A percentile compares a stretch with the other conserved stretches of the same genome.
Conservation (phyloP, 176 grass and related monocot species). For the Areca catechu region DNA sequence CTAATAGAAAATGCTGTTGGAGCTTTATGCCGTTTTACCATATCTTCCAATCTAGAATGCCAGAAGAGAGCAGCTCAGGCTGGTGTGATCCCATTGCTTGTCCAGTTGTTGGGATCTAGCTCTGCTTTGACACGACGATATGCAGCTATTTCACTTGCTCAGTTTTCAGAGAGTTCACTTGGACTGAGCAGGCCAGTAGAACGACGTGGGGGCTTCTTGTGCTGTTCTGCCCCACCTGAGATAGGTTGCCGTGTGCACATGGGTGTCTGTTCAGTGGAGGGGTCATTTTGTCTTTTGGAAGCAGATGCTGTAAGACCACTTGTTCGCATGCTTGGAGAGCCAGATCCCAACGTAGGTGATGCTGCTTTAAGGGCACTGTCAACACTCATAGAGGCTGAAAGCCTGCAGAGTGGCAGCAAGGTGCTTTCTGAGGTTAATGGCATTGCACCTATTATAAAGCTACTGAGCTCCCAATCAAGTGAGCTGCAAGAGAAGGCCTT, state of each 20-base stretch:
- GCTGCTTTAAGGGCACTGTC: conserved; percentile 3
- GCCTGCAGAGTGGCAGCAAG: not conserved
- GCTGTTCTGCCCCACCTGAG: conserved; percentile 5
- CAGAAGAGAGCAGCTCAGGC: not conserved
- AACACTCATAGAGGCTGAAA: not conserved
- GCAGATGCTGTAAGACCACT: conserved; percentile 3
- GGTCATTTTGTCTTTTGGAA: conserved; percentile 6
- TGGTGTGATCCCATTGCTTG: conserved; percentile 1
- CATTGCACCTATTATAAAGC: too few relatives aligned
- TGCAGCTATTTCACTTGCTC: not conserved
- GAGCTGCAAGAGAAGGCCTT: conserved; percentile 2
- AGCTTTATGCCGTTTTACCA: not conserved
- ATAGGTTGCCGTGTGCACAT: conserved; percentile 1
- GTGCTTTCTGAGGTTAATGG: too few relatives aligned
- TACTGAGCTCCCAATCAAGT: not conserved
- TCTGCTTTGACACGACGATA: not conserved
- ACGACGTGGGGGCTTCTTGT: not conserved
- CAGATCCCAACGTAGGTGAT: not conserved
- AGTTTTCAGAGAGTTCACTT: conserved; percentile 1
- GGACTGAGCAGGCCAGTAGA: not conserved
- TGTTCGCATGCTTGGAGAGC: not conserved
- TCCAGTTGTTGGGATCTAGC: not conserved
- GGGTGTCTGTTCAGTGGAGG: not conserved
- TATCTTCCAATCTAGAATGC: not conserved
- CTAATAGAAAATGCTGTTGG: conserved; percentile 3